Percentiles rank a stretch among this genome's conserved stretches.
Evolutionary conservation across 495 filamentous ascomycete genomes (phyloP).

Genomic region (Staphylotrichum tortipilum): DNA sequence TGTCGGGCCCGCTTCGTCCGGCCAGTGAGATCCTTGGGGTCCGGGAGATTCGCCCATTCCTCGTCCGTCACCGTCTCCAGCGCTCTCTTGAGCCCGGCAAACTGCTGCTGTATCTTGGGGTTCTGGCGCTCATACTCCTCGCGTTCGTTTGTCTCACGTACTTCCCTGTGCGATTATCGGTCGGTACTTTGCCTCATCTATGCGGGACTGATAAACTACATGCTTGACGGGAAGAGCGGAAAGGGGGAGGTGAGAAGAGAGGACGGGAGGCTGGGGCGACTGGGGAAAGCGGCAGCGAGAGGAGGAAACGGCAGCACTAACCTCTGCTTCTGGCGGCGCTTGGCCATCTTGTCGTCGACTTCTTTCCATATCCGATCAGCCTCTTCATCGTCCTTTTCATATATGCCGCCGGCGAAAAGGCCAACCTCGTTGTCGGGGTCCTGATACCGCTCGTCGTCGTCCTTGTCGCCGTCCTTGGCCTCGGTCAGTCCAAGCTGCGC

Average conservation of each 20-base stretch:
- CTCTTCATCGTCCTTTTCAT: constrained; percentile 94
- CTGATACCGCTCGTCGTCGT: constrained; percentile 81
- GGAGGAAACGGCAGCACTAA: constrained; percentile 47
- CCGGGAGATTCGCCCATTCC: constrained; percentile 91
- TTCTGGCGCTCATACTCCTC: constrained; percentile 95
- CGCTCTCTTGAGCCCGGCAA: constrained; percentile 88
- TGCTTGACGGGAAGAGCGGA: constrained; percentile 20
- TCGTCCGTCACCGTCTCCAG: constrained; percentile 85
- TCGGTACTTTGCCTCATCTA: constrained; percentile 84
- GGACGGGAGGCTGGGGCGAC: not conserved
- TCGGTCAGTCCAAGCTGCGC: constrained; percentile 64
- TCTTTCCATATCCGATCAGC: constrained; percentile 91
- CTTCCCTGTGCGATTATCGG: constrained; percentile 77
- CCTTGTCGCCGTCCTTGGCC: constrained; percentile 77
- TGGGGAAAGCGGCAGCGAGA: constrained; percentile 1
- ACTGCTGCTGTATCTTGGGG: constrained; percentile 97
- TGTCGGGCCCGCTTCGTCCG: constrained; percentile 81
- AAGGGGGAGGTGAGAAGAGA: not conserved
- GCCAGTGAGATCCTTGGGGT: constrained; percentile 92
- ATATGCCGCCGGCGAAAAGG: constrained; percentile 85
- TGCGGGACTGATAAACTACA: constrained; percentile 62
- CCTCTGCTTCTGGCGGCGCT: constrained; percentile 77
- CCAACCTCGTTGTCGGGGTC: constrained; percentile 97
- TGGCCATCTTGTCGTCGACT: constrained; percentile 95
- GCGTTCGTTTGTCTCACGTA: constrained; percentile 79